Base-by-base conservation (phyloP, 306 rosid species). In the Pterocarpus macrocarpus region DNA sequence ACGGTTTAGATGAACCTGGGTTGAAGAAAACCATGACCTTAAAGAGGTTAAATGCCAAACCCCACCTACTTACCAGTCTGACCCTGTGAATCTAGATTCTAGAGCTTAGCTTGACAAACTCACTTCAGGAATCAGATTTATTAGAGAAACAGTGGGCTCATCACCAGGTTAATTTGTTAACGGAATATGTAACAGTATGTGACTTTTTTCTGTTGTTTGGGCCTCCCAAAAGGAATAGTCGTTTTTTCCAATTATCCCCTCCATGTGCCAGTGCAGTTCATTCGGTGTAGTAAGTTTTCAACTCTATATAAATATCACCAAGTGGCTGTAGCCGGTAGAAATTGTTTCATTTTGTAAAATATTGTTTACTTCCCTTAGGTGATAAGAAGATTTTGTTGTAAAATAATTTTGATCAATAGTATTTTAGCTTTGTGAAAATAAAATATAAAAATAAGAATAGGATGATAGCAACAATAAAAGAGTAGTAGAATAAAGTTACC, bases 101-200 rank as follows among this genome's bases (percentile, higher is more conserved):
- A 38, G 41, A 38, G 41, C 7, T 38, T 38, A 38, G 6, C 1
- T 77, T 64, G 38, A 62, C 66, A 71, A 71, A 78, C 3, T 61
- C 64, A 30, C 12, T 9, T 15, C 1, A 9, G 22, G 47, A 45
- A 9, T 52, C 38, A 63, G 58, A 45, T 35, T 17, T 65, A 71
- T 49, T 72, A 47, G 7, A 28, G 66, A 82, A 78, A 79, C 74
- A 35, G 75, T 81, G 88, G 73, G 61, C 71, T 22, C 28, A 22
- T 59, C 34, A 39, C 2, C 73, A 64, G 77, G 64, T 22, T 22
- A 22, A 22, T 15, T 74, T 22, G 73, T 53, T 49, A 82, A 62
- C 52, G 53, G 38, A 34, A 5, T 13, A 22, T 22, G 28, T 22
- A 22, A 22, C 28, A 6, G 69, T 61, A 35, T 71, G 36, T 69